phyloP scores from a whole-genome alignment of 1,284 basidiomycete genomes.

The Boletus semigastroideus region DNA sequence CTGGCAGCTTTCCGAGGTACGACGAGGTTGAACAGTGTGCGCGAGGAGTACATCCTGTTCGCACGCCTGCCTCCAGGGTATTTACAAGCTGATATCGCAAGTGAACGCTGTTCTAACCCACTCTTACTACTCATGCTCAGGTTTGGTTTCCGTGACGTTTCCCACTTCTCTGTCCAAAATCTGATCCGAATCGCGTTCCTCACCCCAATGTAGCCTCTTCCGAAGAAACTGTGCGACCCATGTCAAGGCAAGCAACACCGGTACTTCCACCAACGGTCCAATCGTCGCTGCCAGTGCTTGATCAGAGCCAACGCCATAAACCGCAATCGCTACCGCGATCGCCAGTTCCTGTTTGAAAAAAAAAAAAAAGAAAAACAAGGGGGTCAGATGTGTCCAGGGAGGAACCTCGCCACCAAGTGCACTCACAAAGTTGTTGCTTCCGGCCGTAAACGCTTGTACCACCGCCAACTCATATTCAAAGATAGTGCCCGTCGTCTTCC shows the following conservation, averaged over 20 bases:
- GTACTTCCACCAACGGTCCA: slow-evolving; percentile 78
- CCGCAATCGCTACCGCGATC: slow-evolving; percentile 80
- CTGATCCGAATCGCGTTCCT: not conserved
- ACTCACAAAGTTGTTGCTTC: slow-evolving; percentile 55
- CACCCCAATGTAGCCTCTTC: slow-evolving; percentile 46
- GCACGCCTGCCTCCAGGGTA: too few species aligned
- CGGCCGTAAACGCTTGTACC: slow-evolving; percentile 63
- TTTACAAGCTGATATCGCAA: too few species aligned
- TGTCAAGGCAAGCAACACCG: slow-evolving; percentile 71
- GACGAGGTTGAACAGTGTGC: too few species aligned
- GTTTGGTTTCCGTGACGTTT: not conserved
- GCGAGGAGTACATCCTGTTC: too few species aligned
- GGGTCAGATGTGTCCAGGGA: not conserved
- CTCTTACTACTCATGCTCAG: not conserved
- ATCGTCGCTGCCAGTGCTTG: slow-evolving; percentile 79
- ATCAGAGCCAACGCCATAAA: slow-evolving; percentile 72
- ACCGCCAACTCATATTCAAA: slow-evolving; percentile 71
- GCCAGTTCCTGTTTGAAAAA: slow-evolving; percentile 59
- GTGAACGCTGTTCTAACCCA: not conserved
- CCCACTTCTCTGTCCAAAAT: slow-evolving; percentile 4
- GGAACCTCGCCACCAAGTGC: too few species aligned
- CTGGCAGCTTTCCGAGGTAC: too few species aligned
- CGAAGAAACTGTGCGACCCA: slow-evolving; percentile 66
- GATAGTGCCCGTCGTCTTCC: slow-evolving; percentile 16
- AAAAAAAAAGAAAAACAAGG: too few species aligned